Evolutionary conservation across 2,329 filamentous ascomycete genomes (phyloP).

Genomic region (Penicillium sp.): DNA sequence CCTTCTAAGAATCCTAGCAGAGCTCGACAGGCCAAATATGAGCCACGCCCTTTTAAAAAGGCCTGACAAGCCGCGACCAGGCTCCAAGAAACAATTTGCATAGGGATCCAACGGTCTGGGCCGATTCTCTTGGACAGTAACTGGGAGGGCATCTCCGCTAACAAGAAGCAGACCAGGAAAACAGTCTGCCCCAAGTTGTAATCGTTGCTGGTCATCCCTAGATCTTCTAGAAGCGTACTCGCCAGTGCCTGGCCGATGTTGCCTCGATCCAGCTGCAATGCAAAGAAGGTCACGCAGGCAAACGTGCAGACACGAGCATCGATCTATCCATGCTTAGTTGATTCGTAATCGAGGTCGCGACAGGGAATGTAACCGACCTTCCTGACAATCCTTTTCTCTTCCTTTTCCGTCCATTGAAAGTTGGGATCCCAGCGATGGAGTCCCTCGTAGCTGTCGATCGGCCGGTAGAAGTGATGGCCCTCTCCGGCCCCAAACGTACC

Average conservation of each 20-base stretch:
- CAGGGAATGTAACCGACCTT: slow-evolving; percentile 14
- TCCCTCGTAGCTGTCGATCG: slow-evolving; percentile 37
- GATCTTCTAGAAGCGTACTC: slow-evolving; percentile 52
- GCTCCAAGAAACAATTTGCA: slow-evolving; percentile 51
- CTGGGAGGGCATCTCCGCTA: slow-evolving; percentile 57
- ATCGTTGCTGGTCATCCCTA: slow-evolving; percentile 43
- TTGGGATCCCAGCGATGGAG: slow-evolving; percentile 43
- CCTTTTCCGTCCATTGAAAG: slow-evolving; percentile 35
- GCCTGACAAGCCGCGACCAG: slow-evolving; percentile 1
- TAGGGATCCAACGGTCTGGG: slow-evolving; percentile 47
- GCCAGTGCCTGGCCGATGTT: slow-evolving; percentile 57
- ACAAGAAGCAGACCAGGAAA: slow-evolving; percentile 21
- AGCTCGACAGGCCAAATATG: not conserved
- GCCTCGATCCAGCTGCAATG: slow-evolving; percentile 58
- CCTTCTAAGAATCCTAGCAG: not conserved
- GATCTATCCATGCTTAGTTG: slow-evolving; percentile 14
- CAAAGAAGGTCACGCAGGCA: slow-evolving; percentile 58
- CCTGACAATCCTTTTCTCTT: slow-evolving; percentile 34
- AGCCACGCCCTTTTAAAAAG: not conserved
- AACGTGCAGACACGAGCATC: slow-evolving; percentile 33
- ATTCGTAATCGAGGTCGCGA: not conserved
- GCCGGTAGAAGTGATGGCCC: not conserved
- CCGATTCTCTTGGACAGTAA: slow-evolving; percentile 52
- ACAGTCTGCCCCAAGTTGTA: slow-evolving; percentile 33
- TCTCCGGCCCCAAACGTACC: not conserved